These are phyloP conservation scores for Mycosphaerelloides madeirae DNA, from an alignment of 2,329 filamentous ascomycete genomes.

Conservation along the genomic window DNA sequence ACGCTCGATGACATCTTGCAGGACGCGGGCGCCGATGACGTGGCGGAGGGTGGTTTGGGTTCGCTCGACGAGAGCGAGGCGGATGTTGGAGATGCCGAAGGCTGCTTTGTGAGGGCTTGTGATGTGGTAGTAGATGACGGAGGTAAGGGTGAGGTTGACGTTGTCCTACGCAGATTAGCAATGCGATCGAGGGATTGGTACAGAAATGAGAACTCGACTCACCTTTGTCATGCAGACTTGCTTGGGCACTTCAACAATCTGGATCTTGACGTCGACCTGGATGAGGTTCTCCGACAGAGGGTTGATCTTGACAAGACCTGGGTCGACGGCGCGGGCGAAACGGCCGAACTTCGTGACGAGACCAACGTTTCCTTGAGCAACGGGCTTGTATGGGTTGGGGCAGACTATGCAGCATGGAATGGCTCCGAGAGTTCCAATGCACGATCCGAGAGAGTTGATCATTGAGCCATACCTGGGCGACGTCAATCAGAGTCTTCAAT, in stretches of 20 bases:
- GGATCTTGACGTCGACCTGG: slow-evolving; percentile 97
- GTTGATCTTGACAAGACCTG: slow-evolving; percentile 95
- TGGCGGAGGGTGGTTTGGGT: slow-evolving; percentile 97
- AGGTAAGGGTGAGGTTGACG: slow-evolving; percentile 86
- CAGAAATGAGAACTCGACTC: no score
- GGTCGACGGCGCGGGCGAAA: slow-evolving; percentile 94
- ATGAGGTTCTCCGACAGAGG: slow-evolving; percentile 84
- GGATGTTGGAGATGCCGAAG: slow-evolving; percentile 91
- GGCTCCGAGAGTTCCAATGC: slow-evolving; percentile 74
- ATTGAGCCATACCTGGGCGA: slow-evolving; percentile 54
- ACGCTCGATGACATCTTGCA: slow-evolving; percentile 97
- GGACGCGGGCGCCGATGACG: slow-evolving; percentile 87
- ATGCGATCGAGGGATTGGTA: no score
- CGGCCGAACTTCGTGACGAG: slow-evolving; percentile 92
- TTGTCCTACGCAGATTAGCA: slow-evolving; percentile 58
- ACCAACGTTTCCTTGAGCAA: slow-evolving; percentile 88
- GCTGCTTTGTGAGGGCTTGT: slow-evolving; percentile 92
- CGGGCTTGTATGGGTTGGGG: slow-evolving; percentile 65
- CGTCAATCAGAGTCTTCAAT: no score
- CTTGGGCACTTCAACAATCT: slow-evolving; percentile 92
- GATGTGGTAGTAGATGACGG: slow-evolving; percentile 99
- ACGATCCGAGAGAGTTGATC: slow-evolving; percentile 71
- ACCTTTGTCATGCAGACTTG: slow-evolving; percentile 96
- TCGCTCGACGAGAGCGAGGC: slow-evolving; percentile 92
- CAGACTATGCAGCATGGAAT: slow-evolving; percentile 87